phyloP scores from a whole-genome alignment of 257 asterid genomes.

The Phtheirospermum japonicum region DNA sequence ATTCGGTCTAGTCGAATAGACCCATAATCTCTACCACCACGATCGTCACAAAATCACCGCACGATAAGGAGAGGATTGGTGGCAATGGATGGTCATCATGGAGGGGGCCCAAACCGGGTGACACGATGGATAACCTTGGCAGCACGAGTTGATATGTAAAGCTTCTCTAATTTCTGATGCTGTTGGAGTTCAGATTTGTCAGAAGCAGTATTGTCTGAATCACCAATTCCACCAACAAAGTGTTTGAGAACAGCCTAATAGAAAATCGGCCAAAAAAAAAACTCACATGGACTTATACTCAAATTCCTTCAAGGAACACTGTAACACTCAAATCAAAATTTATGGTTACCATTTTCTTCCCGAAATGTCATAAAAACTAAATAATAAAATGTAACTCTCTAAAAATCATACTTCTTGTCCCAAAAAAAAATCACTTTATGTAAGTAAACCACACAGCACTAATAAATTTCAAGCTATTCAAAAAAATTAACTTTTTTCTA shows the following conservation, averaged over 20 bases:
- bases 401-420: neutral
- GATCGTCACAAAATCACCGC: too few species aligned
- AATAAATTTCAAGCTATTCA: too few species aligned
- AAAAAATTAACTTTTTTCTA: too few species aligned
- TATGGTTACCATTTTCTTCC: neutral
- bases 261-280: conserved; percentile 20
- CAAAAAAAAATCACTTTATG: neutral
- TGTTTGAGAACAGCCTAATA: conserved; percentile 64
- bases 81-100: too few species aligned
- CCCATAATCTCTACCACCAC: too few species aligned
- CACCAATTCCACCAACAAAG: conserved; percentile 38
- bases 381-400: neutral
- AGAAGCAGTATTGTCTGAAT: conserved; percentile 41
- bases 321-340: too few species aligned
- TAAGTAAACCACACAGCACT: neutral
- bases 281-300: too few species aligned
- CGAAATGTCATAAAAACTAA: neutral
- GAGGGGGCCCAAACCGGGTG: too few species aligned
- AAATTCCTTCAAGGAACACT: too few species aligned
- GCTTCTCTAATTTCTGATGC: conserved; percentile 60
- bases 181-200: conserved; percentile 52
- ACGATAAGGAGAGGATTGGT: too few species aligned
- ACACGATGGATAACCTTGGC: conserved; percentile 60
- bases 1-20: too few species aligned
- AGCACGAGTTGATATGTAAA: conserved; percentile 67